A percentile compares a stretch with the other conserved stretches of the same genome.
Conservation (phyloP, 257 asterid species). For the Solanum sitiens region DNA sequence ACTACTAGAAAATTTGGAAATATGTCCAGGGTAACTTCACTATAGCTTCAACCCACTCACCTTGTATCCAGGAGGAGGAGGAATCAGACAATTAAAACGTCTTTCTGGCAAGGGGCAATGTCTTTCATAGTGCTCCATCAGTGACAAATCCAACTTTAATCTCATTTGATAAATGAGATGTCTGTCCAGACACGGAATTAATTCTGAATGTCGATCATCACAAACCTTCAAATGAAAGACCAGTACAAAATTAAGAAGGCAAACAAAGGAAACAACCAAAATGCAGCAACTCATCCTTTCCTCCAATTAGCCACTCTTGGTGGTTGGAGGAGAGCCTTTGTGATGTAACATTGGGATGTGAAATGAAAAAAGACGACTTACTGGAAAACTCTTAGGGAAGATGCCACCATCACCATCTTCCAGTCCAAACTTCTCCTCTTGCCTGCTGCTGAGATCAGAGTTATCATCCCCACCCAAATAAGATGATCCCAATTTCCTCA, state of each 20-base stretch:
- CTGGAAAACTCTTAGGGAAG: background rate
- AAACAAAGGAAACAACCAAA: background rate
- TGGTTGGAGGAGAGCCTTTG: background rate
- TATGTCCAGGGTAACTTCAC: background rate
- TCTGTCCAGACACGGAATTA: constrained; percentile 97
- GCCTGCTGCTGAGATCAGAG: constrained; percentile 48
- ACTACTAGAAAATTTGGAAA: background rate
- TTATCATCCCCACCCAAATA: constrained; percentile 85
- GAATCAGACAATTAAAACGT: constrained; percentile 81
- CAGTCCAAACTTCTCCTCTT: constrained; percentile 5
- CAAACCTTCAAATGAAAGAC: constrained; percentile 45
- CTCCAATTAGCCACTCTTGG: background rate
- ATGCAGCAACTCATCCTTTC: background rate
- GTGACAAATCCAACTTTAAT: constrained; percentile 77
- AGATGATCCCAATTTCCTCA: constrained; percentile 79
- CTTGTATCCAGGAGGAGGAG: constrained; percentile 97
- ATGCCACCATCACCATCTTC: background rate
- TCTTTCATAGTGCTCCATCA: constrained; percentile 99
- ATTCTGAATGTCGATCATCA: constrained; percentile 93
- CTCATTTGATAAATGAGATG: constrained; percentile 83
- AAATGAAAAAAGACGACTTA: background rate
- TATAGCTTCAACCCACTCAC: constrained; percentile 19
- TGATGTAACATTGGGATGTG: background rate
- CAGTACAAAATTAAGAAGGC: background rate
- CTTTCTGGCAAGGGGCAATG: constrained; percentile 92